Evolutionary conservation across 179 eudicot genomes (phyloP), one percentile per base, ranked within the genome.

Genomic region (Monotropa hypopitys): DNA sequence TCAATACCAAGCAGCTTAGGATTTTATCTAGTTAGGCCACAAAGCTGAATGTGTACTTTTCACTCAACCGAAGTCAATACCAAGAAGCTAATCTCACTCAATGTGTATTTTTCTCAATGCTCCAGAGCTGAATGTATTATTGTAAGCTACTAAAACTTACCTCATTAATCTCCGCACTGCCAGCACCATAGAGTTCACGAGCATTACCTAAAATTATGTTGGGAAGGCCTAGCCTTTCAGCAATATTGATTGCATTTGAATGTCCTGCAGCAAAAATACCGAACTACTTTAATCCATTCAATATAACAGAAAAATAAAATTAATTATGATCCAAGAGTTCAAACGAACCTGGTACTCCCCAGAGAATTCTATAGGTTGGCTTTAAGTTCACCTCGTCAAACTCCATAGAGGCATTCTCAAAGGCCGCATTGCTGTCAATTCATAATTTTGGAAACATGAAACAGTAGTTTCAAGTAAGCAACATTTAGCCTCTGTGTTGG

Each of bases 361-460:
- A 90, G 28, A 95, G 96, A 80, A 95, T 91, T 85, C 80, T 90
- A 80, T 93, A 95, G 50, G 99, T 90, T 76, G 99, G 99, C 88
- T 89, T 95, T 84, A 95, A 83, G 77, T 95, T 91, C 84, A 90
- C 91, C 77, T 93, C 98, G 85, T 93, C 98, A 81, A 95, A 95
- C 84, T 93, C 99, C 97, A 93, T 90, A 77, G 97, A 95, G 65
- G 97, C 97, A 85, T 95, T 95, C 85, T 95, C 99, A 83, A 93
- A 93, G 28, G 87, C 91, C 66, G 81, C 82, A 76, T 93, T 93
- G 84, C 97, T 95, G 90, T 69, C 74, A 68, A 81, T 69, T 66
- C 69, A 86, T 70, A 63, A 61, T 63, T 21, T 62, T 21, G 40
- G 20, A 46, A 77, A 11, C 23, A 78, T 21, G 26, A 81, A 78